These are phyloP conservation scores for Collybia sordida DNA, from an alignment of 768 basidiomycete species.

Conservation along the genomic window DNA sequence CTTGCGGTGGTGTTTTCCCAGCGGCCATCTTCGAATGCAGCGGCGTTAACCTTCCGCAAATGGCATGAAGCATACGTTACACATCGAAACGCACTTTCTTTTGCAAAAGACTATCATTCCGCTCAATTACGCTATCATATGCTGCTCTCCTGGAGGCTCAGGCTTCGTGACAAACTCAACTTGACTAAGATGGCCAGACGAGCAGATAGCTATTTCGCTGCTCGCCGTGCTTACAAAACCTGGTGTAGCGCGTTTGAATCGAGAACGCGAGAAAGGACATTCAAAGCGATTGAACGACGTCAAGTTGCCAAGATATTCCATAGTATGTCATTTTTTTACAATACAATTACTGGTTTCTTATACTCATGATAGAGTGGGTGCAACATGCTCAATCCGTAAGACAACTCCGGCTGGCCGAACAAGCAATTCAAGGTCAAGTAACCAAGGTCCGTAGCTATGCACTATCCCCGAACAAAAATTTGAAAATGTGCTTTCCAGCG, in stretches of 20 bases:
- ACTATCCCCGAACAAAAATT: neutral
- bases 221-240: conserved; percentile 43
- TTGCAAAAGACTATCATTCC: conserved; percentile 51
- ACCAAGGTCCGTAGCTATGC: conserved; percentile 33
- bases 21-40: conserved; percentile 40
- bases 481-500: conserved; percentile 37
- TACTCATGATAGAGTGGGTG: conserved; percentile 43
- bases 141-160: conserved; percentile 56
- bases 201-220: conserved; percentile 50
- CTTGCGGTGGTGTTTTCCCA: conserved; percentile 48
- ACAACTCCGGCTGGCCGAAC: conserved; percentile 44
- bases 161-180: conserved; percentile 48
- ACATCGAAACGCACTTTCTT: conserved; percentile 44
- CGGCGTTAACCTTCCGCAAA: conserved; percentile 34
- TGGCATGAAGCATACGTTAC: conserved; percentile 45
- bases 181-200: conserved; percentile 53
- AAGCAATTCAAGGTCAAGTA: conserved; percentile 35
- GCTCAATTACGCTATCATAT: conserved; percentile 35
- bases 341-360: neutral
- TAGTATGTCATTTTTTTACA: conserved; percentile 7
- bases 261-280: conserved; percentile 41
- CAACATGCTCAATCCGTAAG: conserved; percentile 33
- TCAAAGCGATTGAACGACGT: conserved; percentile 41
- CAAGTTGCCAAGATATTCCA: conserved; percentile 24
- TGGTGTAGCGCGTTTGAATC: conserved; percentile 50